A percentile compares a stretch with the other conserved stretches of the same genome.
Conservation (phyloP, 805 yeast genomes). For the Candida nitratophila region DNA sequence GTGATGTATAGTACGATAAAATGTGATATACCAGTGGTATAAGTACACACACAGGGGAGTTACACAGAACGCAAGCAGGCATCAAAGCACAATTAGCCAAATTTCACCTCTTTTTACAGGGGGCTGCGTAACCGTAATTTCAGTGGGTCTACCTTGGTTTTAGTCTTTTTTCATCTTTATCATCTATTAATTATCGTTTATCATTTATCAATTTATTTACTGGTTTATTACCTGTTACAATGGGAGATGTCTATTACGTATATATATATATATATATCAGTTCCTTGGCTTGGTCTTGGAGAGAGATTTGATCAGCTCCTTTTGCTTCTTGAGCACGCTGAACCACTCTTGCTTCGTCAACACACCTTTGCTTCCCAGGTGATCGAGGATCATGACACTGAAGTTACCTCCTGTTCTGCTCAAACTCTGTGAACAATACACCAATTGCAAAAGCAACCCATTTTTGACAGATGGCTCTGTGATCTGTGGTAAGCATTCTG, state of each 20-base stretch:
- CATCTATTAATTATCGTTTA: too few relatives aligned
- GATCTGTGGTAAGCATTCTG: slow-evolving; percentile 25
- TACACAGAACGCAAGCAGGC: too few relatives aligned
- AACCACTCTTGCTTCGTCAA: slow-evolving; percentile 36
- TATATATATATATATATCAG: not conserved
- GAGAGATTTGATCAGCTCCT: slow-evolving; percentile 23
- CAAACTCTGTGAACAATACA: slow-evolving; percentile 84
- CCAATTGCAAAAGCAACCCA: slow-evolving; percentile 71
- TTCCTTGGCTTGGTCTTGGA: slow-evolving; percentile 5
- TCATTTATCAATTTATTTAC: too few relatives aligned
- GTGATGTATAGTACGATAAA: not conserved
- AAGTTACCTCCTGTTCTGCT: slow-evolving; percentile 67
- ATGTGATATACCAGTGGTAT: too few relatives aligned
- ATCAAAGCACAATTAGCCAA: too few relatives aligned
- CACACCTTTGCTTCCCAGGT: slow-evolving; percentile 23
- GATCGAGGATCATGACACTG: slow-evolving; percentile 43
- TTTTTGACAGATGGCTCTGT: slow-evolving; percentile 39
- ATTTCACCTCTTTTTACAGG: too few relatives aligned
- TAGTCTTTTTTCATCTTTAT: too few relatives aligned
- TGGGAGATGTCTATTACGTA: too few relatives aligned
- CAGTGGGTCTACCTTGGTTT: too few relatives aligned
- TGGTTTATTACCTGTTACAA: too few relatives aligned
- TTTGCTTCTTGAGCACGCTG: slow-evolving; percentile 36
- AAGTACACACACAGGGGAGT: too few relatives aligned
- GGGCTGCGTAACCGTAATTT: too few relatives aligned